phyloP scores from a whole-genome alignment of 176 grass and related monocot genomes.

The Oryza coarctata region DNA sequence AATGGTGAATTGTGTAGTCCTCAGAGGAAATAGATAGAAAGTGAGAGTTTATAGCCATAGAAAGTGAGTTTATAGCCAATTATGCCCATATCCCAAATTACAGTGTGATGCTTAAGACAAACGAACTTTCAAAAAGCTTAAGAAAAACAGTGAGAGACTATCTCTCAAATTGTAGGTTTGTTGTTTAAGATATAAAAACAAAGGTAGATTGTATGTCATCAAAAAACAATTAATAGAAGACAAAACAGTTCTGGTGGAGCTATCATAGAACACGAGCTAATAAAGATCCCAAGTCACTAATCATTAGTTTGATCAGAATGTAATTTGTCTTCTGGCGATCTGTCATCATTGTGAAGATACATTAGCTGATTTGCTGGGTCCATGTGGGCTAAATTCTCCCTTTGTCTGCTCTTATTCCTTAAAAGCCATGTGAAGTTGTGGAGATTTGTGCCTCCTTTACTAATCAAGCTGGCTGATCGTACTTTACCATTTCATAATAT shows the following conservation, averaged over 20 bases:
- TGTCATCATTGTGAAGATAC: conserved; percentile 53
- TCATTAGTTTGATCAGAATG: conserved; percentile 41
- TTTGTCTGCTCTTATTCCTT: conserved; percentile 53
- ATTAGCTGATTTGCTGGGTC: conserved; percentile 56
- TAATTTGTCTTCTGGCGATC: conserved; percentile 32
- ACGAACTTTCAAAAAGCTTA: no score
- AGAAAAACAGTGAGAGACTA: neutral
- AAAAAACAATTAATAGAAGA: conserved; percentile 1
- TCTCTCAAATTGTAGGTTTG: neutral
- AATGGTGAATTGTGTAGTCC: conserved; percentile 1
- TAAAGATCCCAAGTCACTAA: conserved; percentile 41
- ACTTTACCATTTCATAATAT: conserved; percentile 37
- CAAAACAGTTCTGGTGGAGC: neutral
- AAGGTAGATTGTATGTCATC: no score
- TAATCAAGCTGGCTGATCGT: conserved; percentile 48
- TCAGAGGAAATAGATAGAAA: neutral
- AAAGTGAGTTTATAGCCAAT: neutral
- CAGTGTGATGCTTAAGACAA: conserved; percentile 6
- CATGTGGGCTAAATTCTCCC: conserved; percentile 48
- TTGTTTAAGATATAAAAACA: no score
- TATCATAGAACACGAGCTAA: conserved; percentile 23
- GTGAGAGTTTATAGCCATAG: neutral
- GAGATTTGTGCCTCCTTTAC: conserved; percentile 38
- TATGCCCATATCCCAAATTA: neutral
- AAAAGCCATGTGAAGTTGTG: conserved; percentile 53